These are phyloP conservation scores for Eremothecium coryli DNA, from an alignment of 1,139 yeast genomes.

Conservation along the genomic window DNA sequence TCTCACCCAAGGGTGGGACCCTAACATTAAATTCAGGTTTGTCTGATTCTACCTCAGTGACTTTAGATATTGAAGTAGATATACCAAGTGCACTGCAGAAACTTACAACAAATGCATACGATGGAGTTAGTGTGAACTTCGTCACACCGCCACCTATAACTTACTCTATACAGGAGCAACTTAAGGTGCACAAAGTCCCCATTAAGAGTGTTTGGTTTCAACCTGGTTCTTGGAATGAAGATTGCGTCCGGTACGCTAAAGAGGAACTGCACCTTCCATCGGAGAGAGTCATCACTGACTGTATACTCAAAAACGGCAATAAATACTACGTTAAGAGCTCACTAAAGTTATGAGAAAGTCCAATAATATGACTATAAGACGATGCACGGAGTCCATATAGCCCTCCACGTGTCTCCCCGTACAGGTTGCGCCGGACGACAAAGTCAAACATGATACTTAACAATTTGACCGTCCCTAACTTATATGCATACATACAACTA, in stretches of 20 bases:
- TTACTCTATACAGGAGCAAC: constrained; percentile 9
- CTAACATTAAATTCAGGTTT: constrained; percentile 7
- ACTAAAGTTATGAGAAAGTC: constrained; percentile 4
- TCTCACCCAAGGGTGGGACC: constrained; percentile 12
- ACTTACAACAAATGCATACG: constrained; percentile 5
- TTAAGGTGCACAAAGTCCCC: constrained; percentile 5
- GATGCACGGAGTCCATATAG: too few species aligned
- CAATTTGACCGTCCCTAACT: too few species aligned
- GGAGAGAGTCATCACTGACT: constrained; percentile 12
- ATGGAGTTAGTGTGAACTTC: constrained; percentile 13
- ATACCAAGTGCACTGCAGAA: constrained; percentile 7
- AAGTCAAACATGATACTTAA: too few species aligned
- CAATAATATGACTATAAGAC: too few species aligned
- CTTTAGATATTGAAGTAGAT: constrained; percentile 7
- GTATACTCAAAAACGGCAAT: constrained; percentile 12
- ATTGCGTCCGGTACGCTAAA: constrained; percentile 10
- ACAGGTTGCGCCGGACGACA: too few species aligned
- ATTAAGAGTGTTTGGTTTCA: constrained; percentile 13
- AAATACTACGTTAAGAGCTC: constrained; percentile 7
- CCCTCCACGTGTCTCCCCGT: too few species aligned
- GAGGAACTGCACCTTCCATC: constrained; percentile 7
- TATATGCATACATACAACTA: too few species aligned
- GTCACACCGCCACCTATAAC: constrained; percentile 14
- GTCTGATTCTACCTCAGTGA: constrained; percentile 1
- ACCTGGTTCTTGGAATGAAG: constrained; percentile 14